Evolutionary conservation across 345 rosid species (phyloP), one percentile per base, ranked within the genome.

Genomic region (Sonneratia caseolaris): DNA sequence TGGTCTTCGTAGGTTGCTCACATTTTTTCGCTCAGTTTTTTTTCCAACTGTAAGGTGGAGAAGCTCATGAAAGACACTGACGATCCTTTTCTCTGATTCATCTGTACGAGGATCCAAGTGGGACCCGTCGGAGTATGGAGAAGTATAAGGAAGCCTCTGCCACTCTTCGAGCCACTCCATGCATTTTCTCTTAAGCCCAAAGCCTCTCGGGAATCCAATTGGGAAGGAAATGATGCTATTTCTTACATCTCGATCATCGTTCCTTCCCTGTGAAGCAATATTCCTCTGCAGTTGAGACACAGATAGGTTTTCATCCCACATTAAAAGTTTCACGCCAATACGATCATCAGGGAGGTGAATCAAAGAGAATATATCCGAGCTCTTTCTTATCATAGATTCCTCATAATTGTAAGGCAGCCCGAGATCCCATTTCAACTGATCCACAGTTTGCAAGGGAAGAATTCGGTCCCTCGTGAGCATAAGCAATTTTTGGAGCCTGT

Each of bases 31-130:
- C 81, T 92, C 86, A 22, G 83, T 87, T 77, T 81, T 88, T 78
- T 90, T 92, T 66, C 83, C 84, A 69, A 90, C 14, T 0, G 85
- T 89, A 14, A 92, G 88, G 80, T 92, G 88, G n/a, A 92, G 90
- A 78, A 92, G 88, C 78, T 92, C 98, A 64, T 92, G 96, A 81
- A 92, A 92, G 55, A 87, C 82, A 13, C 95, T 93, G 0, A 92
- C 95, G 12, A 84, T 89, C 81, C 95, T 86, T 87, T 90, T 93
- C 85, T 93, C 97, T 0, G 89, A 87, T 37, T 85, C 79, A 73
- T 90, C 98, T 47, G 95, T 93, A 10, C 95, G 84, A 45, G 88
- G 81, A 84, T 93, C 98, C 82, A 93, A 82, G 82, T 83, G 86
- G n/a, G 90, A 87, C n/a, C 85, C 75, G 71, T 89, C 81, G 0